These are phyloP conservation scores for Albophoma yamanashiensis DNA, from an alignment of 2,329 filamentous ascomycete genomes.

Conservation along the genomic window DNA sequence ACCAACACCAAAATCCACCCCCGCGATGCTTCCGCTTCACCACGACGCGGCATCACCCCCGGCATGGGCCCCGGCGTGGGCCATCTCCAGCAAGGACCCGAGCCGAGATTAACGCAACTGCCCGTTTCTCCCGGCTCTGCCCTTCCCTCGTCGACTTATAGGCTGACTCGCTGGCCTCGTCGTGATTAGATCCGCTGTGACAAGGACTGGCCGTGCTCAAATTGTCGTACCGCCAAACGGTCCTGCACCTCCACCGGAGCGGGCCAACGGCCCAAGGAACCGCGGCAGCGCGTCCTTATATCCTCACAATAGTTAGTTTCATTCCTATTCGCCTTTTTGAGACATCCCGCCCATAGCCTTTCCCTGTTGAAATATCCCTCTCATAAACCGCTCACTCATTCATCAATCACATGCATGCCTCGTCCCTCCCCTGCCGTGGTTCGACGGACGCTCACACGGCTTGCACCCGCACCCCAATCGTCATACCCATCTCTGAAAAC, in stretches of 20 bases:
- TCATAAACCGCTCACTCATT: background rate
- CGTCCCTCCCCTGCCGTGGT: background rate
- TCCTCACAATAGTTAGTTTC: conserved; percentile 47
- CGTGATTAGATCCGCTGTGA: conserved; percentile 42
- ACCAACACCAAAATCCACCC: background rate
- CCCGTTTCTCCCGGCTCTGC: background rate
- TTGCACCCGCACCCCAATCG: background rate
- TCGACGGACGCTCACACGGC: background rate
- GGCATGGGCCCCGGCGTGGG: too few species aligned
- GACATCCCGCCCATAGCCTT: background rate
- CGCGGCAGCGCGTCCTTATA: conserved; percentile 45
- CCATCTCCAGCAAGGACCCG: too few species aligned
- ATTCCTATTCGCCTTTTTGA: background rate
- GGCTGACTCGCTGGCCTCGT: background rate
- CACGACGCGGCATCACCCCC: too few species aligned
- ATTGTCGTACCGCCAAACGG: conserved; percentile 42
- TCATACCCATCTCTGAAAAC: background rate
- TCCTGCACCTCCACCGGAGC: conserved; percentile 43
- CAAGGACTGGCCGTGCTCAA: conserved; percentile 47
- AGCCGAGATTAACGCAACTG: too few species aligned
- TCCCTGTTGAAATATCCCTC: background rate
- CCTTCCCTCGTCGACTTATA: background rate
- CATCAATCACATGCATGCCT: background rate
- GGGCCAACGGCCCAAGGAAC: conserved; percentile 43
- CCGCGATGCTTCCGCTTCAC: background rate